Base-by-base conservation (phyloP, 257 asterid species). In the Linderniella brevidens region DNA sequence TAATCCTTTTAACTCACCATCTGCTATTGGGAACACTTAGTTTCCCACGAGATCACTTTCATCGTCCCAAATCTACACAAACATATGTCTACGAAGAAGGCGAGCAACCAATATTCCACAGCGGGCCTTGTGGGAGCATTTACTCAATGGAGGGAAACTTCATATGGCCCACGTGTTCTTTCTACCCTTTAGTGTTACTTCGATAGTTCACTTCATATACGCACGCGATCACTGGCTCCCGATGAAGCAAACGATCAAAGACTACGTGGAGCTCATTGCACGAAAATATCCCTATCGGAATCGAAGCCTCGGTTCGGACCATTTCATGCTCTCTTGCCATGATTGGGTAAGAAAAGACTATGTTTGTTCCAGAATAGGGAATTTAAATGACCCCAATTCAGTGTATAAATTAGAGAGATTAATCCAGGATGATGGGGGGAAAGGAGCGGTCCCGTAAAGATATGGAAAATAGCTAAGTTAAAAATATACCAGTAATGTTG, bases 321-420 rank as follows among this genome's bases (percentile, higher is more conserved):
- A 87, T 52, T 67, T 87, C 76, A 72, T 87, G 80, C 93, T 87
- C 19, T 75, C 97, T 52, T 87, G 97, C 74, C 97, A 87, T 50
- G 97, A 87, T 60, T 87, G 97, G 97, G 97, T 87, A 64, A 38
- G 62, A 43, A n/a, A n/a, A n/a, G n/a, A n/a, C n/a, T n/a, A n/a
- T n/a, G n/a, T n/a, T n/a, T n/a, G n/a, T n/a, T n/a, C n/a, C n/a
- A n/a, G n/a, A n/a, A n/a, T n/a, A n/a, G n/a, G n/a, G n/a, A n/a
- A n/a, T n/a, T n/a, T n/a, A n/a, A n/a, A n/a, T n/a, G n/a, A n/a
- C n/a, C n/a, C n/a, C n/a, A n/a, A n/a, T n/a, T n/a, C n/a, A n/a
- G n/a, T n/a, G n/a, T n/a, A n/a, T n/a, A n/a, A n/a, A n/a, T n/a
- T n/a, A n/a, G n/a, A n/a, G n/a, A n/a, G n/a, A n/a, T n/a, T n/a